A percentile compares a stretch with the other conserved stretches of the same genome.
phyloP scores from a whole-genome alignment of 768 basidiomycete genomes.

The Mycena floridula region DNA sequence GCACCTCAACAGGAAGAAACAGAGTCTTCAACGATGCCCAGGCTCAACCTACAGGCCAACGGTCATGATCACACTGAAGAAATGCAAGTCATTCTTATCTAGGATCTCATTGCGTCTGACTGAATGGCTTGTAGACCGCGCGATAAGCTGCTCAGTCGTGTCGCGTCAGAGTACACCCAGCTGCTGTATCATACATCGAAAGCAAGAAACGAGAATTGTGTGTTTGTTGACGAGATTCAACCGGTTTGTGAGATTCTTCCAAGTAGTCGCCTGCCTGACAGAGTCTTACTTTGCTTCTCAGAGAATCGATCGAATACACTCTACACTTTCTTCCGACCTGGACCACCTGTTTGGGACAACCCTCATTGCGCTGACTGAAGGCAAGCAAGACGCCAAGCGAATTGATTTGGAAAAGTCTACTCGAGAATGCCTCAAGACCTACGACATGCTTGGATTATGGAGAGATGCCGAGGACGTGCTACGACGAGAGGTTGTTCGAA shows the following conservation, averaged over 20 bases:
- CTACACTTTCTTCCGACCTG: constrained; percentile 80
- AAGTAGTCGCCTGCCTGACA: constrained; percentile 3
- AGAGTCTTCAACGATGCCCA: constrained; percentile 12
- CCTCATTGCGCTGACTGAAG: constrained; percentile 43
- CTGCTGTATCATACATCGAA: constrained; percentile 86
- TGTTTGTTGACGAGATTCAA: constrained; percentile 77
- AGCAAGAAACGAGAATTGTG: constrained; percentile 69
- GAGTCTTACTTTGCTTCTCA: constrained; percentile 17
- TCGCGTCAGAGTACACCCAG: constrained; percentile 89
- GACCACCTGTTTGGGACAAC: constrained; percentile 73
- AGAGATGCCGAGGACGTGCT: constrained; percentile 86
- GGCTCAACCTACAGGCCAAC: not conserved
- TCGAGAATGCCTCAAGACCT: constrained; percentile 71
- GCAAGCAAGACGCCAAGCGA: constrained; percentile 41
- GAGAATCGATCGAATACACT: constrained; percentile 81
- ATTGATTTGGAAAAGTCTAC: constrained; percentile 62
- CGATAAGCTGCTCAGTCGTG: constrained; percentile 76
- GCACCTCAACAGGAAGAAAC: constrained; percentile 39
- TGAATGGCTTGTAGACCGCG: constrained; percentile 53
- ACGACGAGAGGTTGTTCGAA: constrained; percentile 60
- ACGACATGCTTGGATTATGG: constrained; percentile 78
- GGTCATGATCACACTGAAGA: constrained; percentile 38
- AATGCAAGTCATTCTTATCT: constrained; percentile 11
- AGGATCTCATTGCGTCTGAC: not conserved
- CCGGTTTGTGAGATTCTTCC: constrained; percentile 53